Percentiles rank a stretch among this genome's conserved stretches.
Evolutionary conservation across 768 basidiomycete species (phyloP).

Genomic region (Trametes cinnabarina): DNA sequence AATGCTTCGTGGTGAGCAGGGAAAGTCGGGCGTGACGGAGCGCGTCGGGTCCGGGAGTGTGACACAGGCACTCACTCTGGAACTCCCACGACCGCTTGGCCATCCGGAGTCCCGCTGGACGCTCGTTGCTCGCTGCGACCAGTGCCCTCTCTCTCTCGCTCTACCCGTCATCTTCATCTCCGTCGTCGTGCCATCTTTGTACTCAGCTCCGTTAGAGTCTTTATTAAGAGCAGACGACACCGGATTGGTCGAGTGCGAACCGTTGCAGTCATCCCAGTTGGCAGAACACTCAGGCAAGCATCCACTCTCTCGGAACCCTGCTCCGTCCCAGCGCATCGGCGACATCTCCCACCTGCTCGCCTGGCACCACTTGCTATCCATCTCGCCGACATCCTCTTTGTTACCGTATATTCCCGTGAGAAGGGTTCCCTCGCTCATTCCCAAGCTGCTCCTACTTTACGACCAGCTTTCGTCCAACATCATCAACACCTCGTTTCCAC

Average conservation of each 20-base stretch:
- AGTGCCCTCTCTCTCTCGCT: not conserved
- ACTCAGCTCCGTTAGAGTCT: not conserved
- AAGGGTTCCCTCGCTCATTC: slow-evolving; percentile 14
- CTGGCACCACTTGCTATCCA: not conserved
- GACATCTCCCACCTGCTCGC: slow-evolving; percentile 16
- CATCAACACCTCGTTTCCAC: slow-evolving; percentile 8
- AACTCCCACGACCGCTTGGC: not conserved
- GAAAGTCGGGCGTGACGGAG: slow-evolving; percentile 2
- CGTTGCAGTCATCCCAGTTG: not conserved
- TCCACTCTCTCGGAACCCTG: slow-evolving; percentile 14
- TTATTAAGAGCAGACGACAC: not conserved
- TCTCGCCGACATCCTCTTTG: not conserved
- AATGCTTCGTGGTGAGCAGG: not conserved
- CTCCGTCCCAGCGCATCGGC: slow-evolving; percentile 15
- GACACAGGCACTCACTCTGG: not conserved
- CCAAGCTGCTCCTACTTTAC: slow-evolving; percentile 20
- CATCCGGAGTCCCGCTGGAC: not conserved
- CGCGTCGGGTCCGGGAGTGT: slow-evolving; percentile 1
- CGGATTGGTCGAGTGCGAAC: slow-evolving; percentile 1
- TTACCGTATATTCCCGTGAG: slow-evolving; percentile 16
- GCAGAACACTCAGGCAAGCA: not conserved
- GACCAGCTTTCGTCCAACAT: slow-evolving; percentile 8
- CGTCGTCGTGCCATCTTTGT: not conserved
- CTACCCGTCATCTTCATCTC: not conserved
- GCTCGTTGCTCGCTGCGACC: not conserved